Evolutionary conservation across 768 basidiomycete genomes (phyloP).

Genomic region (Mycena chlorophos): DNA sequence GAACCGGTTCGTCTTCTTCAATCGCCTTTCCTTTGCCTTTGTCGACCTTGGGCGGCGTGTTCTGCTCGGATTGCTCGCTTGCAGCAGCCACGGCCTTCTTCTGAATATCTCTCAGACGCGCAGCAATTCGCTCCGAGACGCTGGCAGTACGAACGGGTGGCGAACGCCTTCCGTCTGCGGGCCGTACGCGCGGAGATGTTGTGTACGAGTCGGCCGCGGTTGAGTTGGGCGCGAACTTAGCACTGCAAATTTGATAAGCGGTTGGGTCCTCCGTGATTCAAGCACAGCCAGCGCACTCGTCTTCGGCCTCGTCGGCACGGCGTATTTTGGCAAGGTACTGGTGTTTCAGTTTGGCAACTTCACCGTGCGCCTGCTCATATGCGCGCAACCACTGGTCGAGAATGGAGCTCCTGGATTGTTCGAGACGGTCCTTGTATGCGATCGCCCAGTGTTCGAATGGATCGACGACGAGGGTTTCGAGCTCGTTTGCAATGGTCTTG

Average conservation of each 20-base stretch:
- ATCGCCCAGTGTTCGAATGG: slow-evolving; percentile 83
- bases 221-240: slow-evolving; percentile 79
- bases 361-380: slow-evolving; percentile 69
- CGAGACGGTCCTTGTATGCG: slow-evolving; percentile 58
- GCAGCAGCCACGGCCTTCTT: slow-evolving; percentile 44
- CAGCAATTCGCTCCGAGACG: slow-evolving; percentile 84
- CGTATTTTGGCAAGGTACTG: slow-evolving; percentile 77
- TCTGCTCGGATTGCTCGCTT: slow-evolving; percentile 34
- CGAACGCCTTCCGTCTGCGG: slow-evolving; percentile 52
- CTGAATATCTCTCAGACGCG: slow-evolving; percentile 80
- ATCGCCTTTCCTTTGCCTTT: slow-evolving; percentile 78
- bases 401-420: slow-evolving; percentile 53
- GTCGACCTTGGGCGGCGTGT: slow-evolving; percentile 60
- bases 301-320: slow-evolving; percentile 88
- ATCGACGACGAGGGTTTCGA: slow-evolving; percentile 71
- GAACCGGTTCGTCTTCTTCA: slow-evolving; percentile 33
- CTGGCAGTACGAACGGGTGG: slow-evolving; percentile 68
- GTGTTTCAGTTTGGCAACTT: slow-evolving; percentile 73
- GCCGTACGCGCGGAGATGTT: slow-evolving; percentile 67
- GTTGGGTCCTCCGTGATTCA: slow-evolving; percentile 17
- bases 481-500: slow-evolving; percentile 68
- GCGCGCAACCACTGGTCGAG: slow-evolving; percentile 66
- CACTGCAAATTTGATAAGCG: slow-evolving; percentile 47
- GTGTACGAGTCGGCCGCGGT: slow-evolving; percentile 73
- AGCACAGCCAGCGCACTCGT: slow-evolving; percentile 64